These are phyloP conservation scores for Metschnikowia hibisci DNA, from an alignment of 805 yeast genomes.

Conservation along the genomic window DNA sequence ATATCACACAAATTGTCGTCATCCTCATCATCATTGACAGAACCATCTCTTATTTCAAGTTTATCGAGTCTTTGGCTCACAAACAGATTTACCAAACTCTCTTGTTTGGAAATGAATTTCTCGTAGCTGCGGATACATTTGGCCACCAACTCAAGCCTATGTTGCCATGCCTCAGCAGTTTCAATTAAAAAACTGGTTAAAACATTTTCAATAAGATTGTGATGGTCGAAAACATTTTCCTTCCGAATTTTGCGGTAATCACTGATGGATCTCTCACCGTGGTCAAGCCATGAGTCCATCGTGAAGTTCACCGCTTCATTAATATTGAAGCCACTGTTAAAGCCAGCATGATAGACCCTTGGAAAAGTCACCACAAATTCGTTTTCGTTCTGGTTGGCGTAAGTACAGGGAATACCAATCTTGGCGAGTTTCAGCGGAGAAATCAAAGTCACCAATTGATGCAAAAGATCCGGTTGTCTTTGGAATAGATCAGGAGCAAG, in stretches of 20 bases:
- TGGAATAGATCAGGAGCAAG: slow-evolving; percentile 78
- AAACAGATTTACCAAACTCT: slow-evolving; percentile 16
- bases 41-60: neutral
- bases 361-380: slow-evolving; percentile 44
- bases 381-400: slow-evolving; percentile 70
- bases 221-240: slow-evolving; percentile 51
- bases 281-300: slow-evolving; percentile 64
- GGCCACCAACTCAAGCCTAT: slow-evolving; percentile 11
- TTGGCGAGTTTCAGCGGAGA: slow-evolving; percentile 58
- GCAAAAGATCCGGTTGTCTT: slow-evolving; percentile 83
- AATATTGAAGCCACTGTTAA: slow-evolving; percentile 43
- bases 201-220: slow-evolving; percentile 45
- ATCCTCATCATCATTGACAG: slow-evolving; percentile 22
- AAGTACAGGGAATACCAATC: slow-evolving; percentile 43
- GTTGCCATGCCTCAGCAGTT: slow-evolving; percentile 1
- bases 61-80: slow-evolving; percentile 20
- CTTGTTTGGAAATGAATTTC: slow-evolving; percentile 20
- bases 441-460: slow-evolving; percentile 76
- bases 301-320: slow-evolving; percentile 56
- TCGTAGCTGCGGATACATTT: slow-evolving; percentile 31
- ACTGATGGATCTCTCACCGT: slow-evolving; percentile 43
- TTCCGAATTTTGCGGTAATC: slow-evolving; percentile 32
- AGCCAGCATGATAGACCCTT: slow-evolving; percentile 43
- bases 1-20: slow-evolving; percentile 46
- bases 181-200: slow-evolving; percentile 24